phyloP scores from a whole-genome alignment of 148 eudicot species.

The Diospyros kaki region DNA sequence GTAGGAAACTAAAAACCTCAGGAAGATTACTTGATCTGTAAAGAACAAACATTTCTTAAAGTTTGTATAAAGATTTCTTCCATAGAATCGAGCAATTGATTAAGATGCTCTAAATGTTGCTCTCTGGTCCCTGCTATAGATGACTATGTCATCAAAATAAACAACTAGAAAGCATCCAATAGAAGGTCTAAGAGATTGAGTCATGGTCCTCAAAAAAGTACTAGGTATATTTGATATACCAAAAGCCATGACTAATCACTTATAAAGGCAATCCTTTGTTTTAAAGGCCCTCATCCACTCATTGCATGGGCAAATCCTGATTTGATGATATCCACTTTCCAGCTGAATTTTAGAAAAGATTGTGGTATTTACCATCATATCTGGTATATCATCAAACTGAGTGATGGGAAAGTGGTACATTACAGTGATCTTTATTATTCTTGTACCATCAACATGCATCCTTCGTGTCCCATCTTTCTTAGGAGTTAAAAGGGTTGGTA shows the following conservation, averaged over 20 bases:
- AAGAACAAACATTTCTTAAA: too few species aligned
- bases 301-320: neutral
- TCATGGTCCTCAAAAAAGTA: too few species aligned
- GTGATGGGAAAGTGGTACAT: neutral
- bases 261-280: neutral
- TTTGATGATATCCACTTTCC: neutral
- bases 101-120: too few species aligned
- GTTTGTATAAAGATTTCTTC: too few species aligned
- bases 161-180: too few species aligned
- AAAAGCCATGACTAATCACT: neutral
- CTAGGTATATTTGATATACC: neutral
- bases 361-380: neutral
- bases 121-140: too few species aligned
- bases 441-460: neutral
- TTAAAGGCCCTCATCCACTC: neutral
- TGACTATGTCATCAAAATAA: too few species aligned
- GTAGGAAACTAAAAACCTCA: too few species aligned
- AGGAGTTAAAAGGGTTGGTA: neutral
- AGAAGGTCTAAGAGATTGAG: too few species aligned
- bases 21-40: too few species aligned
- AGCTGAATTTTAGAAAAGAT: neutral
- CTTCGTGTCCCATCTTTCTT: neutral
- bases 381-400: neutral
- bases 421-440: neutral
- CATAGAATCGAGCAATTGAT: too few species aligned